Percentiles rank a stretch among this genome's conserved stretches.
These are phyloP conservation scores for Populus hybrid DNA, from an alignment of 441 rosid genomes.

Conservation along the genomic window DNA sequence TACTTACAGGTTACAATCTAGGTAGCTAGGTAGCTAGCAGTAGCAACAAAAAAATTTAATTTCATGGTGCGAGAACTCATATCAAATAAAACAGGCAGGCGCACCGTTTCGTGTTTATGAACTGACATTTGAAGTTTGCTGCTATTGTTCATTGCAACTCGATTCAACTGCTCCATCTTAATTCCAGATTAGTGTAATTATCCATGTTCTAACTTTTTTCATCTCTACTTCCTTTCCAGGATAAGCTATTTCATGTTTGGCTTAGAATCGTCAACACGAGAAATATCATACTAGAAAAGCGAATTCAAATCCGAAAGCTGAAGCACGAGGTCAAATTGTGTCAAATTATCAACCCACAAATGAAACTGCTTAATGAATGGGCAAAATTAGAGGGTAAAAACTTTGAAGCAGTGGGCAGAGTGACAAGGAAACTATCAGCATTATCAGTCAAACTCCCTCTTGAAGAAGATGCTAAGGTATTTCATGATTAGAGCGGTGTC, in stretches of 20 bases:
- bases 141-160: too few species aligned
- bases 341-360: constrained; percentile 41
- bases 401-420: constrained; percentile 51
- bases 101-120: too few species aligned
- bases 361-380: constrained; percentile 51
- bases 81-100: too few species aligned
- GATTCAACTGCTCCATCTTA: neutral
- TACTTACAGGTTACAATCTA: neutral
- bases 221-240: constrained; percentile 23
- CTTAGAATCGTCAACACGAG: constrained; percentile 41
- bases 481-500: neutral
- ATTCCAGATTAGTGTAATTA: neutral
- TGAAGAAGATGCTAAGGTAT: constrained; percentile 48
- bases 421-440: constrained; percentile 60
- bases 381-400: constrained; percentile 44
- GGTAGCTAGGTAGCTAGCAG: neutral
- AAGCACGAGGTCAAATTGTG: constrained; percentile 44
- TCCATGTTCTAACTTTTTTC: neutral
- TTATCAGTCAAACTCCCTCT: constrained; percentile 43
- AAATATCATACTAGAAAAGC: constrained; percentile 33
- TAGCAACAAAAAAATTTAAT: too few species aligned
- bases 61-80: too few species aligned
- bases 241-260: constrained; percentile 48
- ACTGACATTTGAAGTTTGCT: too few species aligned
- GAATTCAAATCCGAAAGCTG: constrained; percentile 35